phyloP scores from a whole-genome alignment of 768 basidiomycete species.

The Tricholomella constricta region DNA sequence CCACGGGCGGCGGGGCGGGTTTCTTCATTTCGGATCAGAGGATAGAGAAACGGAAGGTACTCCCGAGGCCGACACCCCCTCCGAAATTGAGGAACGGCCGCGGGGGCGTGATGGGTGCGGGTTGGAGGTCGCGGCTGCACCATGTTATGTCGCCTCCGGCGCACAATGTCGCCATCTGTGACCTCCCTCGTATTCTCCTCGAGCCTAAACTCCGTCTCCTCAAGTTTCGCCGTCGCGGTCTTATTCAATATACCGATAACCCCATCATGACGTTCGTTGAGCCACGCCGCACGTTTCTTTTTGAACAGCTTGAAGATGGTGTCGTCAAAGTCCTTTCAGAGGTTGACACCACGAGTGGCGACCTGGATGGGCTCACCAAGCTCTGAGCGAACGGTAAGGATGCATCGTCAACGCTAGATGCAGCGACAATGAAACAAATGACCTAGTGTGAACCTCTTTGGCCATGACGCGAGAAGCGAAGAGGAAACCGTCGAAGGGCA shows the following conservation, averaged over 20 bases:
- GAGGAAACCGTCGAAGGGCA: conserved; percentile 98
- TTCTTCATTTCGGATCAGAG: conserved; percentile 18
- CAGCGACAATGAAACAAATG: conserved; percentile 93
- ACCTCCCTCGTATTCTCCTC: conserved; percentile 99
- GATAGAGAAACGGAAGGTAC: conserved; percentile 18
- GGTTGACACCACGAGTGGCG: conserved; percentile 92
- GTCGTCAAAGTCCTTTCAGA: conserved; percentile 99
- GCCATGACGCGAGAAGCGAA: conserved; percentile 98
- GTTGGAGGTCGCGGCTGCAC: too few species aligned
- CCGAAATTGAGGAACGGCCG: too few species aligned
- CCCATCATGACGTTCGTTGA: conserved; percentile 83
- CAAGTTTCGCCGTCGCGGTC: too few species aligned
- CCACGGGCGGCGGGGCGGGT: conserved; percentile 4
- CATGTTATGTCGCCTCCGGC: too few species aligned
- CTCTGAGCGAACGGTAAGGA: conserved; percentile 96
- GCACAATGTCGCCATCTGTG: too few species aligned
- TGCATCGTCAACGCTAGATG: conserved; percentile 87
- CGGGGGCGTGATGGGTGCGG: too few species aligned
- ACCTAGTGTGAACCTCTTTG: conserved; percentile 94
- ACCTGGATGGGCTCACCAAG: conserved; percentile 99
- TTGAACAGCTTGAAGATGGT: conserved; percentile 93
- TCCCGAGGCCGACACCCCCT: too few species aligned
- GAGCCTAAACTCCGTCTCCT: conserved; percentile 96
- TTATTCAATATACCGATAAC: conserved; percentile 90
- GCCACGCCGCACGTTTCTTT: conserved; percentile 92